Conservation (phyloP, 2,329 filamentous ascomycete genomes). For the Clarireedia monteithiana region DNA sequence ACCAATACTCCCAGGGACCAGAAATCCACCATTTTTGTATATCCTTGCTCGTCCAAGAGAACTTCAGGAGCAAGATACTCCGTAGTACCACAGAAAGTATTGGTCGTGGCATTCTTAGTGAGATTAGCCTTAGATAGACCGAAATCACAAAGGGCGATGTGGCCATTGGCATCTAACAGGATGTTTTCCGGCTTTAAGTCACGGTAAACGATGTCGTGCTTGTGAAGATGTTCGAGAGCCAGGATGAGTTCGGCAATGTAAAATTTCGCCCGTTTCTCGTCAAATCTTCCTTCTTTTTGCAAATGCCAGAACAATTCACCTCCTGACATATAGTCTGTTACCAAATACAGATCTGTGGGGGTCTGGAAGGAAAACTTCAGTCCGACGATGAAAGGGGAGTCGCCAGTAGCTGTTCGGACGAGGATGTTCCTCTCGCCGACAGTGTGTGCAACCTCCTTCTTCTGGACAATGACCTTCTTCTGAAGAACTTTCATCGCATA, state of each 20-base stretch:
- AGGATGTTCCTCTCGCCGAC: constrained; percentile 96
- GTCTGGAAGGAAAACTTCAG: constrained; percentile 99
- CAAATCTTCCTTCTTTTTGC: constrained; percentile 92
- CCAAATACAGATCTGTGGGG: constrained; percentile 91
- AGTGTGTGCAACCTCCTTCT: constrained; percentile 97
- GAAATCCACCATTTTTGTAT: constrained; percentile 99
- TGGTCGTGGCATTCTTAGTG: constrained; percentile 94
- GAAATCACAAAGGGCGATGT: constrained; percentile 96
- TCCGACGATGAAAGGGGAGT: constrained; percentile 95
- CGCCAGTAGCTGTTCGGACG: constrained; percentile 88
- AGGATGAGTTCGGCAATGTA: constrained; percentile 98
- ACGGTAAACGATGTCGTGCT: constrained; percentile 96
- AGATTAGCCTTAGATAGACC: constrained; percentile 95
- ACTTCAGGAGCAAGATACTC: constrained; percentile 97
- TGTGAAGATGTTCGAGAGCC: constrained; percentile 87
- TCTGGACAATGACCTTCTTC: constrained; percentile 99
- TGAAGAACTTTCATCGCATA: constrained; percentile 99
- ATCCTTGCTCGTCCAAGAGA: constrained; percentile 88
- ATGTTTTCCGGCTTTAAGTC: constrained; percentile 98
- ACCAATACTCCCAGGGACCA: constrained; percentile 97
- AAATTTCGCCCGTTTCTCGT: constrained; percentile 92
- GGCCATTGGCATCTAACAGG: constrained; percentile 89
- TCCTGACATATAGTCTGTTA: constrained; percentile 99
- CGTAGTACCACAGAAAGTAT: constrained; percentile 97
- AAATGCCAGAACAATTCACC: constrained; percentile 98